Conservation (phyloP, 768 basidiomycete genomes). For the Kwoniella bestiolae region DNA sequence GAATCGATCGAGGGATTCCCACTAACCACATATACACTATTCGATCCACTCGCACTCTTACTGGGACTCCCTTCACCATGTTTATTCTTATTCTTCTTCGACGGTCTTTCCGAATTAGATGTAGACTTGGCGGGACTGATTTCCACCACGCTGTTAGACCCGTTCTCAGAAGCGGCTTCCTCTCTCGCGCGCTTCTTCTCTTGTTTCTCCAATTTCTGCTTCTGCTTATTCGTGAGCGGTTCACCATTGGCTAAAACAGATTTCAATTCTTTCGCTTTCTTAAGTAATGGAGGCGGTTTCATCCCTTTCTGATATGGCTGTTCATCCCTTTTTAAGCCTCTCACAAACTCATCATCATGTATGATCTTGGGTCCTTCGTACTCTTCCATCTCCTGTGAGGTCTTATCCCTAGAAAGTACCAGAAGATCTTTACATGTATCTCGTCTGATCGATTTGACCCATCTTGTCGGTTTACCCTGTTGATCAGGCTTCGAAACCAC, state of each 20-base stretch:
- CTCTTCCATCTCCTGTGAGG: neutral
- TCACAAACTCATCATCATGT: neutral
- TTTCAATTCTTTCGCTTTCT: neutral
- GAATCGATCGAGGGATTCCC: neutral
- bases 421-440: neutral
- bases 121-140: neutral
- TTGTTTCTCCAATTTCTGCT: conserved; percentile 8
- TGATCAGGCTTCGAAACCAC: neutral
- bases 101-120: neutral
- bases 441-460: neutral
- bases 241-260: neutral
- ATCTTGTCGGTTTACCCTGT: conserved; percentile 9
- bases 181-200: conserved; percentile 7
- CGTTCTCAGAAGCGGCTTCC: neutral
- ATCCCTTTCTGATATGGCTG: neutral
- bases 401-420: conserved; percentile 7
- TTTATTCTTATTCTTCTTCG: conserved; percentile 10
- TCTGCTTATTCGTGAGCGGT: neutral
- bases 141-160: neutral
- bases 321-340: neutral
- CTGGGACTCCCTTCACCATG: neutral
- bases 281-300: neutral
- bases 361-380: neutral
- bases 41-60: neutral
- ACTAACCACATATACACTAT: neutral